Evolutionary conservation across 768 basidiomycete genomes (phyloP), one percentile per base, ranked within the genome.

Genomic region (Naganishia onofrii): DNA sequence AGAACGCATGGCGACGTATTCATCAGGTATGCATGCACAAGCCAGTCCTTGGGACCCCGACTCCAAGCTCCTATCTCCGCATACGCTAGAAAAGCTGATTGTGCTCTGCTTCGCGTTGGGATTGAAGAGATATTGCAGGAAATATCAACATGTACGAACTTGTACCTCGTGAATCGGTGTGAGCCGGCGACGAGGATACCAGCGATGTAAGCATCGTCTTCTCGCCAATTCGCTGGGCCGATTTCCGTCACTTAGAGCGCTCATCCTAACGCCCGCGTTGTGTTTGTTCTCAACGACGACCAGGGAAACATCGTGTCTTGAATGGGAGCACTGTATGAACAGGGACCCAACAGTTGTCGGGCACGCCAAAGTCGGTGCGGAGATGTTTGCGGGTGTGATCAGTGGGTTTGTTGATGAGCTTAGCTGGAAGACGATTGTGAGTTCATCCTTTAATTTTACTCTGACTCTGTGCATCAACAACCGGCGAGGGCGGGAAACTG

Each of bases 361-460:
- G 0, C 90, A 92, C 69, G 91, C 93, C 70, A 88, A 87, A 75
- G 89, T 99, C 73, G 88, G 90, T 53, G 93, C 94, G 69, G 93
- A 97, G 84, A 87, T 96, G 69, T 89, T 98, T 81, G 95, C 92
- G 65, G 94, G 96, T 77, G 90, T 97, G 53, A 88, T 97, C 73
- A 96, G 97, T 79, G 88, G 92, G 0, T 99, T 99, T 78, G 91
- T 98, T 17, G 95, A 99, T 78, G 90, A 90, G 58, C 94, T 99
- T 82, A 93, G 90, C 79, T 97, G 93, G 92, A 96, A 94, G 83
- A 93, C 93, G 15, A 83, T 97, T 81, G 95, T 92, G 72, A 81
- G 90, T 29, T 17, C 19, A n/a, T n/a, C 23, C 48, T 51, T 0
- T 26, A 12, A 4, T 28, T 44, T 42, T 3, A 21, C 5, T 17